A percentile compares a stretch with the other conserved stretches of the same genome.
Evolutionary conservation across 225 moss, liverwort and hornwort species (phyloP).

Genomic region (Physcomitrellopsis africana): DNA sequence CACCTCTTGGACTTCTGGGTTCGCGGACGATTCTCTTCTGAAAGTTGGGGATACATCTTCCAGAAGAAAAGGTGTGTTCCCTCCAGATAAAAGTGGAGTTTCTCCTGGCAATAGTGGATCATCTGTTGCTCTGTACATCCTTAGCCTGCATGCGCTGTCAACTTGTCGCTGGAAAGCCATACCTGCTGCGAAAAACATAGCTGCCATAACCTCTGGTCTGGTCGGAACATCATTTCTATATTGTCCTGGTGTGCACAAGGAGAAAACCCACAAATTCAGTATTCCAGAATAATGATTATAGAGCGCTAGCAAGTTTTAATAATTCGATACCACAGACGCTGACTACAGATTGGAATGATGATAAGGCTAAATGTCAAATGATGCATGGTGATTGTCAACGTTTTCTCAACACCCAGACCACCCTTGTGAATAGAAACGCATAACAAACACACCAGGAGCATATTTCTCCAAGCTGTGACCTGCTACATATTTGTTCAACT

Average conservation of each 20-base stretch:
- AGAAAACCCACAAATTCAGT: slow-evolving; percentile 20
- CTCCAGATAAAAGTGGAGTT: slow-evolving; percentile 39
- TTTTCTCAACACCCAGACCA: slow-evolving; percentile 25
- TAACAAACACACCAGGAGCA: slow-evolving; percentile 53
- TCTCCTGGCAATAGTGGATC: slow-evolving; percentile 43
- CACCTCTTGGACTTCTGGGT: slow-evolving; percentile 37
- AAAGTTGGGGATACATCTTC: slow-evolving; percentile 48
- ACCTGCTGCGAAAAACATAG: slow-evolving; percentile 79
- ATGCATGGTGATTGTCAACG: slow-evolving; percentile 14
- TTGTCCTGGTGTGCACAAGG: slow-evolving; percentile 39
- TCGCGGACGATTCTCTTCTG: slow-evolving; percentile 45
- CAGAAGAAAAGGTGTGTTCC: slow-evolving; percentile 46
- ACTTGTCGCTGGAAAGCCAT: slow-evolving; percentile 75
- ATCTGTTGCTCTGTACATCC: slow-evolving; percentile 46
- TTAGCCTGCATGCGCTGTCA: slow-evolving; percentile 43
- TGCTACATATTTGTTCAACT: slow-evolving; percentile 61
- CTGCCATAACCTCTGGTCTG: slow-evolving; percentile 69
- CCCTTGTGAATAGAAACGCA: slow-evolving; percentile 32
- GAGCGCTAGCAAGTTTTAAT: slow-evolving; percentile 8
- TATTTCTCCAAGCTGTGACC: slow-evolving; percentile 51
- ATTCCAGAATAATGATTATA: slow-evolving; percentile 2
- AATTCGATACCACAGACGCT: slow-evolving; percentile 8
- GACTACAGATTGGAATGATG: neutral
- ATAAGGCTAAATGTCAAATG: slow-evolving; percentile 8
- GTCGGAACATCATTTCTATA: slow-evolving; percentile 30